Evolutionary conservation across 202 grass and related monocot species (phyloP).

Genomic region (Panicum virgatum): DNA sequence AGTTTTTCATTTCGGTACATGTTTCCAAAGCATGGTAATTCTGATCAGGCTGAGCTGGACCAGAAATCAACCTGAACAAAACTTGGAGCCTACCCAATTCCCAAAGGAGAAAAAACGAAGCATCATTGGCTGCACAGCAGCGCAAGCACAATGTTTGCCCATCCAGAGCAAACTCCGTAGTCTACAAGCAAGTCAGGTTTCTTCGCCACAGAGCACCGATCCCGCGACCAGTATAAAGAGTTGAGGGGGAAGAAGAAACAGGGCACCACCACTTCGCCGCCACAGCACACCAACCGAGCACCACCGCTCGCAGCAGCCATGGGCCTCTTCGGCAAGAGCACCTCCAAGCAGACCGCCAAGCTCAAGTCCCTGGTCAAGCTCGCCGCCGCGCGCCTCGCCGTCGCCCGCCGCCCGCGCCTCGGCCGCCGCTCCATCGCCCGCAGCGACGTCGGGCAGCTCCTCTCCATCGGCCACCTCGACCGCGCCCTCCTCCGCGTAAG

Average conservation of each 20-base stretch:
- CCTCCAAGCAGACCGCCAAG: constrained; percentile 67
- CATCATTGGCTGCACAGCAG: neutral
- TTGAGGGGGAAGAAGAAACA: neutral
- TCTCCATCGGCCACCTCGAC: constrained; percentile 68
- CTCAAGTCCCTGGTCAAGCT: constrained; percentile 59
- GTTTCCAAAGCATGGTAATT: neutral
- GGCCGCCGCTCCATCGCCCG: constrained; percentile 58
- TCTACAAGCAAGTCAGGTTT: constrained; percentile 46
- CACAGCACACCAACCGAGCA: neutral
- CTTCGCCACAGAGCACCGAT: neutral
- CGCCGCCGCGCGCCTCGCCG: constrained; percentile 45
- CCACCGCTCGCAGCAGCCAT: constrained; percentile 5
- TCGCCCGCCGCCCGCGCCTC: constrained; percentile 52
- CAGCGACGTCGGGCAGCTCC: constrained; percentile 71
- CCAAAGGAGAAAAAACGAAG: neutral
- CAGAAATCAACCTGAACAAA: neutral
- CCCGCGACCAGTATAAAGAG: constrained; percentile 18
- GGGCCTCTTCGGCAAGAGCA: constrained; percentile 53
- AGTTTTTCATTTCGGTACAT: neutral
- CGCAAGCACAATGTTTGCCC: neutral
- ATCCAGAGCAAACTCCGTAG: constrained; percentile 24
- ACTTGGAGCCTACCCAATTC: constrained; percentile 34
- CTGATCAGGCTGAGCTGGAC: neutral
- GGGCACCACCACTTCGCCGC: neutral
- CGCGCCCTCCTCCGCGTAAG: constrained; percentile 70